phyloP scores from a whole-genome alignment of 2,329 filamentous ascomycete genomes.

The Cytospora schulzeri region DNA sequence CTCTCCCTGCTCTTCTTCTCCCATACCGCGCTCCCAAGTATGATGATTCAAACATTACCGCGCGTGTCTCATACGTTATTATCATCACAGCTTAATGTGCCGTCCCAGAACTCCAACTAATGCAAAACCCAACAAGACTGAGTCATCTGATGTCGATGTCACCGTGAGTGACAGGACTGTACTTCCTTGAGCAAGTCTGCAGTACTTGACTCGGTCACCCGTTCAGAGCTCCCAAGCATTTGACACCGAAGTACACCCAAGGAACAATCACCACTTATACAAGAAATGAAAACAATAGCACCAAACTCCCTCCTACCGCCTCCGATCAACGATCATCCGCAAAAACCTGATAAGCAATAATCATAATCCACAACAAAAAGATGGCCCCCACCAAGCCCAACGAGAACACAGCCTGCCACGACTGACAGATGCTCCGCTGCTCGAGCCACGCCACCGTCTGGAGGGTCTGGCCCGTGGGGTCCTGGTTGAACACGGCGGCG shows the following conservation, averaged over 20 bases:
- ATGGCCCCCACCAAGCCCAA: conserved; percentile 62
- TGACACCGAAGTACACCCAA: too few species aligned
- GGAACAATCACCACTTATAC: background rate
- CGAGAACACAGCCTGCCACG: conserved; percentile 65
- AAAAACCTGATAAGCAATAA: conserved; percentile 69
- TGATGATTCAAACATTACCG: background rate
- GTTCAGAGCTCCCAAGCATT: background rate
- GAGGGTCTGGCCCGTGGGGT: conserved; percentile 53
- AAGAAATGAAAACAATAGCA: background rate
- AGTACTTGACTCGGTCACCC: too few species aligned
- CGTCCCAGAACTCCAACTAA: background rate
- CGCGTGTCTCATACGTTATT: background rate
- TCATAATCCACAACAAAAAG: conserved; percentile 69
- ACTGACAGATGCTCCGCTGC: conserved; percentile 65
- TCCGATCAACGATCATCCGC: conserved; percentile 35
- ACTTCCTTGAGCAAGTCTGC: too few species aligned
- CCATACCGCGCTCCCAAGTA: background rate
- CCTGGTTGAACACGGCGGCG: conserved; percentile 55
- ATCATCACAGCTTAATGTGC: background rate
- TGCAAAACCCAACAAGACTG: background rate
- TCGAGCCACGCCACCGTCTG: conserved; percentile 65
- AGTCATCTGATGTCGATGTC: background rate
- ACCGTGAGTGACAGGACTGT: background rate
- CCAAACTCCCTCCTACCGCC: background rate
- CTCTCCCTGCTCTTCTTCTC: too few species aligned